Evolutionary conservation across 768 basidiomycete genomes (phyloP).

Genomic region (Pisolithus tinctorius): DNA sequence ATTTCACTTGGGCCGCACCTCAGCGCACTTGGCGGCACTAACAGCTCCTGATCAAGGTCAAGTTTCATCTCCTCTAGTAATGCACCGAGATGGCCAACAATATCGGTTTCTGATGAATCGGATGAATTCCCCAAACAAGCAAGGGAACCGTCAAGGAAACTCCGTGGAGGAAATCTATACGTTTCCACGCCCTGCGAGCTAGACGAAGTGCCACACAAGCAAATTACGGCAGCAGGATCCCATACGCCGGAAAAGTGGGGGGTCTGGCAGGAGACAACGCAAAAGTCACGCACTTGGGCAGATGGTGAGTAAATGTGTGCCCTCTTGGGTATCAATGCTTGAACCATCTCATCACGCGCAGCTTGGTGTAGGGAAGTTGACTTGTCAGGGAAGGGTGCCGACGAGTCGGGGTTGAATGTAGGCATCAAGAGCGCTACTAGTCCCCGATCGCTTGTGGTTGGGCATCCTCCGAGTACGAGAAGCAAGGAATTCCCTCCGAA

Average conservation of each 20-base stretch:
- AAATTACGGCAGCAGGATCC: constrained; percentile 64
- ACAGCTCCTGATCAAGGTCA: background rate
- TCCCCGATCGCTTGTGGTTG: constrained; percentile 47
- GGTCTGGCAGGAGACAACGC: constrained; percentile 60
- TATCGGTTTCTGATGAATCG: background rate
- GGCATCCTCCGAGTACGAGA: constrained; percentile 71
- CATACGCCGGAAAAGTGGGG: constrained; percentile 64
- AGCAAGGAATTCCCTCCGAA: constrained; percentile 68
- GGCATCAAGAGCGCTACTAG: constrained; percentile 67
- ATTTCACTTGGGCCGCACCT: constrained; percentile 34
- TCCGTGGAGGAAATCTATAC: constrained; percentile 66
- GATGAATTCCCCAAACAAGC: background rate
- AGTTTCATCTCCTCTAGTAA: constrained; percentile 4
- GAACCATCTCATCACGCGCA: constrained; percentile 57
- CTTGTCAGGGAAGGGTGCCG: constrained; percentile 24
- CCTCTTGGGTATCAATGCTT: constrained; percentile 44
- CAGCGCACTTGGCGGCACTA: constrained; percentile 17
- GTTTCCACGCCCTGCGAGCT: constrained; percentile 50
- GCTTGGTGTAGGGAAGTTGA: constrained; percentile 27
- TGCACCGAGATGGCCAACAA: background rate
- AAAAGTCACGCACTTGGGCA: constrained; percentile 68
- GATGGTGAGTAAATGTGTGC: constrained; percentile 52
- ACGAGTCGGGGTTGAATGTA: constrained; percentile 49
- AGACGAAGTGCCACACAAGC: constrained; percentile 47
- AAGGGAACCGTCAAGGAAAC: constrained; percentile 8